These are phyloP conservation scores for Chaetomium sp. DNA, from an alignment of 2,329 filamentous ascomycete genomes.

Conservation along the genomic window DNA sequence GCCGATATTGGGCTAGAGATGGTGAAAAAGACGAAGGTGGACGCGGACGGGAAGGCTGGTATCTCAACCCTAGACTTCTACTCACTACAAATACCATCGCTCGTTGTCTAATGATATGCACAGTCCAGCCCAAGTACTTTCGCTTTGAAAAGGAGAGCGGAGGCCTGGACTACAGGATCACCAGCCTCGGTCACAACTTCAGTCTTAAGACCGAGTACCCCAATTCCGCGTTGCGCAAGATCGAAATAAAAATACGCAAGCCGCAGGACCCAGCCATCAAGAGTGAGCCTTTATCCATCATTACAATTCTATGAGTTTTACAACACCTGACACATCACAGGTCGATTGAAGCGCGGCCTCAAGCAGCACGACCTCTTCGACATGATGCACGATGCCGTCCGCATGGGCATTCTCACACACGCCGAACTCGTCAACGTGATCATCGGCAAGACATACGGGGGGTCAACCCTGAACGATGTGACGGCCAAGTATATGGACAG, in stretches of 20 bases:
- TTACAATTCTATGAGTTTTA: too few relatives aligned
- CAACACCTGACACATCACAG: constrained; percentile 9
- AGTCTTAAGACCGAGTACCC: constrained; percentile 25
- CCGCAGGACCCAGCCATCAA: constrained; percentile 23
- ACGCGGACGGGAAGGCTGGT: constrained; percentile 4
- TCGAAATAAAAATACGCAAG: constrained; percentile 27
- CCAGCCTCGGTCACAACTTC: constrained; percentile 25
- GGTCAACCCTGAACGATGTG: constrained; percentile 23
- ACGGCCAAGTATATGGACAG: constrained; percentile 25
- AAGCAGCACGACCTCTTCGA: constrained; percentile 25
- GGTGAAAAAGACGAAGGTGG: constrained; percentile 20
- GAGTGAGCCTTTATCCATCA: constrained; percentile 14
- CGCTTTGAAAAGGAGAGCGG: constrained; percentile 20
- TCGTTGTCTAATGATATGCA: too few relatives aligned
- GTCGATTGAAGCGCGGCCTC: constrained; percentile 24
- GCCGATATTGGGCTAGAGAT: constrained; percentile 16
- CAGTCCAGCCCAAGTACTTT: constrained; percentile 24
- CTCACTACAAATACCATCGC: not conserved
- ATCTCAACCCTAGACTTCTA: too few relatives aligned
- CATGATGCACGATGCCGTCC: constrained; percentile 25
- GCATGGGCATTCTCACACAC: constrained; percentile 24
- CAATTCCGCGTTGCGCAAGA: constrained; percentile 21
- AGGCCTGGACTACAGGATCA: constrained; percentile 26
- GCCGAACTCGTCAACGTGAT: constrained; percentile 25
- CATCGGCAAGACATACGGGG: constrained; percentile 22